Base-by-base conservation (phyloP, 306 rosid species). In the Sindora glabra region DNA sequence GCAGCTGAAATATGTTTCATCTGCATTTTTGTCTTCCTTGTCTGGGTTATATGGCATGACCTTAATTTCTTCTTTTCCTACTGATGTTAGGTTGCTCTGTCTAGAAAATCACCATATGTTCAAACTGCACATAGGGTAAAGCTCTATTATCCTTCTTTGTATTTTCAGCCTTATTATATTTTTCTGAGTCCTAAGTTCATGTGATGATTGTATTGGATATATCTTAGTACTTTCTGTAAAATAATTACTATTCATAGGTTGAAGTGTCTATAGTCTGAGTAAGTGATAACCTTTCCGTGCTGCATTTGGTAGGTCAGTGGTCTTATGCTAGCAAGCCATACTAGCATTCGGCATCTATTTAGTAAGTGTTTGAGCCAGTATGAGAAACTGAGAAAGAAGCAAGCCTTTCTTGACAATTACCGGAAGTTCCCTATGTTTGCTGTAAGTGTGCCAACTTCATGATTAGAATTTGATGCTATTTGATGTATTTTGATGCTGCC, bases 351-450 rank as follows among this genome's bases (percentile, higher is more conserved):
- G 56, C 98, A 92, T 69, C 96, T 92, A 56, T 92, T 92, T 82
- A 92, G 98, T 69, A 92, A 76, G 86, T 83, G 95, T 68, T 77
- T 92, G 86, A 88, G 98, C 77, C 98, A 88, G 75, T 92, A 92
- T 67, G 89, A 84, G 58, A 86, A 85, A 81, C 68, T 92, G 80
- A 76, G 98, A 76, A 92, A 86, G 92, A 92, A 92, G 76, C 98
- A 88, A 86, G 98, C 98, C 55, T 92, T 92, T 76, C 85, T 88
- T 68, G 98, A 92, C 71, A 86, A 82, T 82, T 92, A 92, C 77
- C 74, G 98, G 75, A 88, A 92, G 86, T 92, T 92, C 72, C 98
- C 96, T 61, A 92, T 92, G 98, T 92, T 92, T 67, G 96, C 98
- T 42, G 98, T 92, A 76, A 83, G 96, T 83, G 38, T 44, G 38